A percentile compares a stretch with the other conserved stretches of the same genome.
Conservation (phyloP, 306 rosid species). For the Cucurbita pepo region DNA sequence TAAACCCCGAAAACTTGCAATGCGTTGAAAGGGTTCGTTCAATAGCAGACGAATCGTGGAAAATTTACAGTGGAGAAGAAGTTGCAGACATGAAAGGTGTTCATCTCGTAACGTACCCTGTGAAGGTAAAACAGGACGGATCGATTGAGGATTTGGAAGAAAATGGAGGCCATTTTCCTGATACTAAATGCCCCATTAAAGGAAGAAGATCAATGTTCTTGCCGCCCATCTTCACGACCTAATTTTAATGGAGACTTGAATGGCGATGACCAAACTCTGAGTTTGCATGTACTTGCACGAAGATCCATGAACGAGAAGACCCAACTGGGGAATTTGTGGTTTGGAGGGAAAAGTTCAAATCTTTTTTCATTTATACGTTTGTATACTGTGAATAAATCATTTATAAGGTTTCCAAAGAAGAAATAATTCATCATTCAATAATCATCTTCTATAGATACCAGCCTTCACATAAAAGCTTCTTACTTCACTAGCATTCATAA, state of each 20-base stretch:
- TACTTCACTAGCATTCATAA: too few relatives aligned
- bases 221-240: conserved; percentile 52
- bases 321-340: not conserved
- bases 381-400: not conserved
- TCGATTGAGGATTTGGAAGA: conserved; percentile 23
- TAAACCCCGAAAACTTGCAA: conserved; percentile 29
- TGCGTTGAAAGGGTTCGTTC: conserved; percentile 16
- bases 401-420: not conserved
- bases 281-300: not conserved
- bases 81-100: conserved; percentile 62
- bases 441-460: too few relatives aligned
- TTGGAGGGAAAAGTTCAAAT: not conserved
- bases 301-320: not conserved
- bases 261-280: not conserved
- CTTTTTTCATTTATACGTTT: not conserved
- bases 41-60: conserved; percentile 60
- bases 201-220: conserved; percentile 47
- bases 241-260: not conserved
- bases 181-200: conserved; percentile 34
- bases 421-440: too few relatives aligned
- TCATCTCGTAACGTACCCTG: conserved; percentile 57
- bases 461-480: too few relatives aligned
- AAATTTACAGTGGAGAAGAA: conserved; percentile 34
- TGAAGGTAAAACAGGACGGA: conserved; percentile 37
- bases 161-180: conserved; percentile 47